Base-by-base conservation (phyloP, 306 rosid genomes). In the Pachyrhizus erosus region DNA sequence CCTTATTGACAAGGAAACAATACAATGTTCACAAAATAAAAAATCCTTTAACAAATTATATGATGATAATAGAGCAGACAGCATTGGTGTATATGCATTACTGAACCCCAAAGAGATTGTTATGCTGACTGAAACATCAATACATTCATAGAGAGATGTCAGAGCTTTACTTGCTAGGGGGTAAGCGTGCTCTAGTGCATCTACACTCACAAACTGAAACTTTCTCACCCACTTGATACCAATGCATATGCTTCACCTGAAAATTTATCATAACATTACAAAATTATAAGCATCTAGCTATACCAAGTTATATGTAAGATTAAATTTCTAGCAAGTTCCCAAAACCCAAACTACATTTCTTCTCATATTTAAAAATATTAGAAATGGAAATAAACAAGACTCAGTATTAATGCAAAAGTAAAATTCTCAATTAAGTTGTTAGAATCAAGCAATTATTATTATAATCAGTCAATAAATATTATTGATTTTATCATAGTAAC, bases 231-330 rank as follows among this genome's bases (percentile, higher is more conserved):
- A 91, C 45, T 21, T 81, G 83, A 87, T 91, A 95, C 98, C 98
- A 95, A 78, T 93, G 97, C 98, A 95, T 83, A 88, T 95, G 98
- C 89, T 88, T 95, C 87, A 95, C 98, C 98, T 95, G 84, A 79
- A 90, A 82, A 75, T 42, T 17, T 70, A 34, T 72, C 64, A 73
- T 76, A 29, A 75, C 73, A 71, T 64, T 43, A 29, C 20, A 62
- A 33, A 79, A 54, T 51, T 61, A 42, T 51, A 49, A 70, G 80
- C 65, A 70, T 76, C 70, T 60, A 75, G 68, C 37, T 21, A 76
- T 70, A 46, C 70, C 61, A 69, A 70, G 49, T 70, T 51, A 72
- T 66, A 33, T 79, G 57, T 77, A 49, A 51, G 20, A 68, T 45
- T 43, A 29, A 13, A 49, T 31, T 77, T 33, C 61, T 33, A 66